These are phyloP conservation scores for Prunus mira DNA, from an alignment of 306 rosid species.

Conservation along the genomic window DNA sequence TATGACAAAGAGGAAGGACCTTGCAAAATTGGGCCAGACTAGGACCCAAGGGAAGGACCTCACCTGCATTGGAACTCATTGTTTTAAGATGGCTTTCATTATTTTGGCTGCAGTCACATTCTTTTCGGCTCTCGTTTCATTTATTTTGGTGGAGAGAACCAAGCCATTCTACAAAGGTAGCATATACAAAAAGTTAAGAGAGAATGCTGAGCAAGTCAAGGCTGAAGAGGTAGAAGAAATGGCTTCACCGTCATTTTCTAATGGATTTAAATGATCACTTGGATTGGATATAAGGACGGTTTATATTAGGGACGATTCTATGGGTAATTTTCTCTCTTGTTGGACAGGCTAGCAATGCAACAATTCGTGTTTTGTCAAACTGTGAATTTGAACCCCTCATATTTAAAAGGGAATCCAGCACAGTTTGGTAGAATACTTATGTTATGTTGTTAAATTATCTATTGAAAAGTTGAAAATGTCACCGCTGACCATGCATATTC, in stretches of 20 bases:
- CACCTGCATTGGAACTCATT: slow-evolving; percentile 7
- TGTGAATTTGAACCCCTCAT: too few species aligned
- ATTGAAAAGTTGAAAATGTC: too few species aligned
- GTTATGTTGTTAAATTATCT: too few species aligned
- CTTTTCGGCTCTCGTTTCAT: slow-evolving; percentile 2
- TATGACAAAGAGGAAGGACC: slow-evolving; percentile 8
- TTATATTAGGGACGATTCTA: too few species aligned
- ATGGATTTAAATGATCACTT: too few species aligned
- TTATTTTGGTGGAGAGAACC: slow-evolving; percentile 17
- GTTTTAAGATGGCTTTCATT: slow-evolving; percentile 6
- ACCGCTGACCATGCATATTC: too few species aligned
- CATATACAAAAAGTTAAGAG: slow-evolving; percentile 15
- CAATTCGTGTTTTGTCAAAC: too few species aligned
- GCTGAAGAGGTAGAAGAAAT: not conserved
- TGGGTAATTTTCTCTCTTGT: too few species aligned
- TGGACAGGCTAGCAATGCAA: too few species aligned
- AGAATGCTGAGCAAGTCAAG: not conserved
- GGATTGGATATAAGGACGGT: too few species aligned
- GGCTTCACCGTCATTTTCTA: not conserved
- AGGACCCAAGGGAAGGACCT: not conserved
- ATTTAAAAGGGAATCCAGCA: too few species aligned
- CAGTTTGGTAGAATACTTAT: too few species aligned
- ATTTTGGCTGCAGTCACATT: slow-evolving; percentile 3
- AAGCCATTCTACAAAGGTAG: slow-evolving; percentile 6
- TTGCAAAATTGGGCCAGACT: slow-evolving; percentile 12